Percentiles rank a stretch among this genome's conserved stretches.
phyloP scores from a whole-genome alignment of 139 green algal species.

The Coelastrella sp. region DNA sequence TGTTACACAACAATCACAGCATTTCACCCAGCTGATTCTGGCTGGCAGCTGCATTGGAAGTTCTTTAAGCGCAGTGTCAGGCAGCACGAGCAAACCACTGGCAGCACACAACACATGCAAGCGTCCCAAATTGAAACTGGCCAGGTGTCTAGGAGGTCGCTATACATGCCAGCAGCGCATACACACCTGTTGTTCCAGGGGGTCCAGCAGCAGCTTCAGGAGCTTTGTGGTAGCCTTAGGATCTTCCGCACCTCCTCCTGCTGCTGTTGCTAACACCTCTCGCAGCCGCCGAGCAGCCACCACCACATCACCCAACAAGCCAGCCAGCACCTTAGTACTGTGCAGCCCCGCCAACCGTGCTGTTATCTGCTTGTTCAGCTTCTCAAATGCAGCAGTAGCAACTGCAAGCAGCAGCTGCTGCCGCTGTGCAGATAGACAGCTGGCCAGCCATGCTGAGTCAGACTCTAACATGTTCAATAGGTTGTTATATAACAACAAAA shows the following conservation, averaged over 20 bases:
- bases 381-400: conserved; percentile 59
- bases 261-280: conserved; percentile 32
- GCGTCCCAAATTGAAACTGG: too few species aligned
- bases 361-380: conserved; percentile 51
- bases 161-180: background rate
- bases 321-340: conserved; percentile 27
- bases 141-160: too few species aligned
- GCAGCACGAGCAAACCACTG: too few species aligned
- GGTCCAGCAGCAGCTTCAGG: conserved; percentile 35
- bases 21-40: too few species aligned
- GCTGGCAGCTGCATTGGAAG: too few species aligned
- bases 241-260: conserved; percentile 1
- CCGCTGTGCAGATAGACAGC: conserved; percentile 61
- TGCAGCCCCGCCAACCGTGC: conserved; percentile 28
- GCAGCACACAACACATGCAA: too few species aligned
- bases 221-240: background rate
- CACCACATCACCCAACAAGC: conserved; percentile 30
- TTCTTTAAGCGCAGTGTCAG: too few species aligned
- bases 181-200: conserved; percentile 56
- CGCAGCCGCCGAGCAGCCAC: conserved; percentile 1
- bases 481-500: conserved; percentile 79
- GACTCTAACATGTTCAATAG: conserved; percentile 62
- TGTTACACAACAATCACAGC: too few species aligned
- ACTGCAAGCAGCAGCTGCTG: conserved; percentile 68
- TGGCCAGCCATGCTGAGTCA: conserved; percentile 75